Percentiles rank a stretch among this genome's conserved stretches.
These are phyloP conservation scores for Euphrasia arctica DNA, from an alignment of 305 asterid genomes.

Conservation along the genomic window DNA sequence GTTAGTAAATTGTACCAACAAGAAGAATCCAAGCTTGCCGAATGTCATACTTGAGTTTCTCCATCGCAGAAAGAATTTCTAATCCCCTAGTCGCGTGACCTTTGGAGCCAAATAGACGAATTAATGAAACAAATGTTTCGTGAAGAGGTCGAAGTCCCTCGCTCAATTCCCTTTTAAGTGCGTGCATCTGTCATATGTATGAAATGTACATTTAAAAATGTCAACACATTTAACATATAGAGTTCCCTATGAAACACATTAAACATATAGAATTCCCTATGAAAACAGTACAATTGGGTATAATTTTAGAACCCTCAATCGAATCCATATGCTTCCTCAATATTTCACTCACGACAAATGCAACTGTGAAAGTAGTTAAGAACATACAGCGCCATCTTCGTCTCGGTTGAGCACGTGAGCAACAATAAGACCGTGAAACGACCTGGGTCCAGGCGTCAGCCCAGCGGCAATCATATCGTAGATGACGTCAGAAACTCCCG, in stretches of 20 bases:
- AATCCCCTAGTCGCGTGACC: slow-evolving; percentile 86
- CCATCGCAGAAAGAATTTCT: slow-evolving; percentile 98
- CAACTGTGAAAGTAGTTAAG: slow-evolving; percentile 13
- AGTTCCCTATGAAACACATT: too few species aligned
- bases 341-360: slow-evolving; percentile 1
- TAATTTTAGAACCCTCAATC: slow-evolving; percentile 1
- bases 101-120: slow-evolving; percentile 84
- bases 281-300: background rate
- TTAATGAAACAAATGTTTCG: slow-evolving; percentile 86
- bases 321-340: slow-evolving; percentile 8
- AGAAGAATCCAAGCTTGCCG: slow-evolving; percentile 95
- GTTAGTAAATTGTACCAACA: slow-evolving; percentile 60
- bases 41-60: slow-evolving; percentile 86
- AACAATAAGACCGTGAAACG: slow-evolving; percentile 87
- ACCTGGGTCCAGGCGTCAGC: slow-evolving; percentile 86
- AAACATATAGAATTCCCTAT: background rate
- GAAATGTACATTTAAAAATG: too few species aligned
- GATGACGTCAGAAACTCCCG: slow-evolving; percentile 83
- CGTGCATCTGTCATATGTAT: slow-evolving; percentile 73
- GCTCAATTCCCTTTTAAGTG: slow-evolving; percentile 88
- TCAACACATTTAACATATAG: too few species aligned
- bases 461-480: slow-evolving; percentile 99
- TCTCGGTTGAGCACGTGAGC: slow-evolving; percentile 76
- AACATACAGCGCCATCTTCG: slow-evolving; percentile 78
- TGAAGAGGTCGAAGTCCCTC: slow-evolving; percentile 99